These are phyloP conservation scores for Davidsoniella virescens DNA, from an alignment of 2,329 filamentous ascomycete genomes.

Conservation along the genomic window DNA sequence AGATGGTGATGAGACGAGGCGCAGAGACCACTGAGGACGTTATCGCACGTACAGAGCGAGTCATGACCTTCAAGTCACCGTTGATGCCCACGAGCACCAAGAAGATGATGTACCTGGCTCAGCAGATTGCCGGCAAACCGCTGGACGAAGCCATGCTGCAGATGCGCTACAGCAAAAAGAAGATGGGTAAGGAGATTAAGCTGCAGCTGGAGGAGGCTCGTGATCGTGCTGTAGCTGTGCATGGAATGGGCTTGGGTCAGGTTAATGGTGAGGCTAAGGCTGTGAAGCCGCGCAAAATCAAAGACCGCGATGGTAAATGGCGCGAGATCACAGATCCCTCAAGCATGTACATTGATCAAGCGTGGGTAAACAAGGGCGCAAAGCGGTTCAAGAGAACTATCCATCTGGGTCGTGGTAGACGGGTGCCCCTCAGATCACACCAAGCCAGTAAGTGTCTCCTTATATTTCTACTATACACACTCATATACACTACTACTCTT, in stretches of 20 bases:
- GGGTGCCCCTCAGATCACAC: conserved; percentile 52
- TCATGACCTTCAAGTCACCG: conserved; percentile 43
- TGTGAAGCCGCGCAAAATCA: conserved; percentile 33
- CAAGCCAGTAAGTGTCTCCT: conserved; percentile 48
- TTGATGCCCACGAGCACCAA: conserved; percentile 74
- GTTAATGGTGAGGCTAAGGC: conserved; percentile 18
- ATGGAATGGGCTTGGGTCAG: conserved; percentile 67
- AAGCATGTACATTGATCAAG: conserved; percentile 79
- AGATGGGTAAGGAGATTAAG: conserved; percentile 63
- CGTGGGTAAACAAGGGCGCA: conserved; percentile 73
- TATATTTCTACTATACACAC: background rate
- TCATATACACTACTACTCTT: too few relatives aligned
- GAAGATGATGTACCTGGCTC: conserved; percentile 73
- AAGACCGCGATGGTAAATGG: conserved; percentile 58
- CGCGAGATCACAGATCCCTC: conserved; percentile 57
- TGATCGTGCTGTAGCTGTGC: conserved; percentile 61
- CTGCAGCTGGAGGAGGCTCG: conserved; percentile 67
- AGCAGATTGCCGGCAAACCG: conserved; percentile 85
- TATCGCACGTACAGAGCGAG: conserved; percentile 47
- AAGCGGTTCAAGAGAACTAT: conserved; percentile 43
- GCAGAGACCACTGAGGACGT: conserved; percentile 40
- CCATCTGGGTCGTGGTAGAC: conserved; percentile 59
- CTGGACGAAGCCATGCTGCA: conserved; percentile 85
- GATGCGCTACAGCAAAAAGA: conserved; percentile 93
- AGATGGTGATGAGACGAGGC: conserved; percentile 46